Evolutionary conservation across 768 basidiomycete genomes (phyloP), one percentile per base, ranked within the genome.

Genomic region (Lactifluus rugatus): DNA sequence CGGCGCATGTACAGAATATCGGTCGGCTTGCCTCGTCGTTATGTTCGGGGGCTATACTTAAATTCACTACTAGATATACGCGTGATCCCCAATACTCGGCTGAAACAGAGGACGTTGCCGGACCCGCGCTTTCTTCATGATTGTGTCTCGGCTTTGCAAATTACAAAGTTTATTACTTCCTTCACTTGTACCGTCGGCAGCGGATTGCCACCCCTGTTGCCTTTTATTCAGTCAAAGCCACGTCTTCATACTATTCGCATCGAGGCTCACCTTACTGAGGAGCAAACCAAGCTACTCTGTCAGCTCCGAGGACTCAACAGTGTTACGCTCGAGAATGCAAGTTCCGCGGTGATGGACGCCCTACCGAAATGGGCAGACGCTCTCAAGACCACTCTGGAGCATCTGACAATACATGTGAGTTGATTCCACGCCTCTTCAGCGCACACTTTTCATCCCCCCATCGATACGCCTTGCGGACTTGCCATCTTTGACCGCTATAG

Each of bases 371-470:
- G 88, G 87, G 68, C 74, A 2, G 64, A 65, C 7, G 65, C 66
- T 26, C 66, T 84, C 48, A 69, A 70, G 45, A 67, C 62, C 25
- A 80, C 78, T 1, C 70, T 87, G 63, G 75, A 73, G 2, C 75
- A 71, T 31, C 70, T 90, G 62, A 81, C 81, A 0, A 68, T 90
- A 45, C 81, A 73, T 64, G 87, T 88, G 65, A 56, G 85, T 73
- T 25, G 37, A 16, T 37, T 50, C 34, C 21, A 60, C 36, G 31
- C n/a, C 25, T 47, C 10, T 8, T 46, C 53, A n/a, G 42, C 37
- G 28, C 23, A n/a, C 28, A 50, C 5, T 34, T 55, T 60, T 50
- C 48, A 45, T 54, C 48, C 39, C 6, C 9, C 58, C 53, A 54
- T 54, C 54, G 58, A 60, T 60, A 60, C 42, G 53, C 46, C 42